Base-by-base conservation (phyloP, 805 yeast species). In the Saccharomycopsis lassenensis region DNA sequence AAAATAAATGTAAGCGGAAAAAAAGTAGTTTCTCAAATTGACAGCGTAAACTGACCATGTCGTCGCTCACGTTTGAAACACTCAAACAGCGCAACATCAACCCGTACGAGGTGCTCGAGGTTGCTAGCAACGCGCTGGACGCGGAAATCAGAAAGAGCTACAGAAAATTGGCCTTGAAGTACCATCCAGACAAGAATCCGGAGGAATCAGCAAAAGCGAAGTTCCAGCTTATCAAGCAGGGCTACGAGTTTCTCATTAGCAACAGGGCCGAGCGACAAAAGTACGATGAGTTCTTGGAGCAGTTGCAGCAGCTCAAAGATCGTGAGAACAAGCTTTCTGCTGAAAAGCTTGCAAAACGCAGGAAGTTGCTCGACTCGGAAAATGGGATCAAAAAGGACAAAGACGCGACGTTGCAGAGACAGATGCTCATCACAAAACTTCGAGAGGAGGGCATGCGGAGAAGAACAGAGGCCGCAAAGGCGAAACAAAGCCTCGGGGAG, bases 181-280 rank as follows among this genome's bases (percentile, higher is more conserved):
- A 64, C 49, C 87, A 78, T 50, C 87, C 87, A 1, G 87, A 78
- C 50, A 71, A 72, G 47, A 71, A 71, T 15, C 69, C 63, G 43
- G 55, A 69, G 12, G 69, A 68, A 5, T 64, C 58, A 20, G 60
- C 69, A 25, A 70, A 73, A 3, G 66, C 63, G 40, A 59, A 56
- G 42, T 82, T 79, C 57, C 75, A 75, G 55, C 71, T 67, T 36
- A 63, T 79, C 27, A 71, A 77, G 2, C 63, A 66, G 31, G 87
- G 89, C 0, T 82, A 82, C 52, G 79, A 78, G 44, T 60, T 72
- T 4, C 57, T 82, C 7, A 36, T 27, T 7, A 22, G 23, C 5
- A 29, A 21, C 8, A 74, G 71, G 3, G 63, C 62, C 7, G 61
- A 78, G 40, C 63, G 87, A 47, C 60, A 67, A 7, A 72, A 74